Evolutionary conservation across 2,329 filamentous ascomycete species (phyloP).

Genomic region (Parafenestella ontariensis): DNA sequence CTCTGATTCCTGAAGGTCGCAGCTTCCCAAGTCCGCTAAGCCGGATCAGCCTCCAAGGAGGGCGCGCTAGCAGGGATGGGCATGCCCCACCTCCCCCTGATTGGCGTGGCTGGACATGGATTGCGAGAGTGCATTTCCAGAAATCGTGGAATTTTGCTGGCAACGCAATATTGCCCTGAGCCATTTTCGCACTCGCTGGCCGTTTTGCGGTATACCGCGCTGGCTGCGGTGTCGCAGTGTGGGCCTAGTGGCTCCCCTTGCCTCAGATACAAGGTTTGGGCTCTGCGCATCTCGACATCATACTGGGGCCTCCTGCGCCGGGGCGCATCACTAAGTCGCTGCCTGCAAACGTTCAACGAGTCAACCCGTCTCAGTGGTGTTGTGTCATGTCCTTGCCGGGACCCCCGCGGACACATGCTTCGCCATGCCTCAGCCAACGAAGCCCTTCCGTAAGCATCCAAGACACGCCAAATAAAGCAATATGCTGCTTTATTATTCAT

Average conservation of each 20-base stretch:
- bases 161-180: slow-evolving; percentile 13
- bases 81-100: slow-evolving; percentile 3
- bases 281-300: slow-evolving; percentile 22
- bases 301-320: slow-evolving; percentile 21
- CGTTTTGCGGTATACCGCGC: no score
- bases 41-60: neutral
- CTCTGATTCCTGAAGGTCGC: neutral
- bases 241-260: neutral
- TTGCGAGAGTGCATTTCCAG: slow-evolving; percentile 19
- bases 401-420: slow-evolving; percentile 6
- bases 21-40: neutral
- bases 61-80: slow-evolving; percentile 5
- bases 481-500: neutral
- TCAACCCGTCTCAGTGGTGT: slow-evolving; percentile 29
- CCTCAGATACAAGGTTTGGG: neutral
- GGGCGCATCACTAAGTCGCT: slow-evolving; percentile 24
- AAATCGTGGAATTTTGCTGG: slow-evolving; percentile 21
- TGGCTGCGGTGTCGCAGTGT: no score
- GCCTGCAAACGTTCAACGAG: slow-evolving; percentile 32
- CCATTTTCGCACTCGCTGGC: neutral
- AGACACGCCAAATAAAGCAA: neutral
- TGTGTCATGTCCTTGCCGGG: slow-evolving; percentile 17
- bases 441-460: neutral
- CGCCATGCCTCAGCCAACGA: neutral
- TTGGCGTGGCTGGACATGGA: slow-evolving; percentile 5